These are phyloP conservation scores for Trichoderma asperellum DNA, from an alignment of 2,329 filamentous ascomycete species.

Conservation along the genomic window DNA sequence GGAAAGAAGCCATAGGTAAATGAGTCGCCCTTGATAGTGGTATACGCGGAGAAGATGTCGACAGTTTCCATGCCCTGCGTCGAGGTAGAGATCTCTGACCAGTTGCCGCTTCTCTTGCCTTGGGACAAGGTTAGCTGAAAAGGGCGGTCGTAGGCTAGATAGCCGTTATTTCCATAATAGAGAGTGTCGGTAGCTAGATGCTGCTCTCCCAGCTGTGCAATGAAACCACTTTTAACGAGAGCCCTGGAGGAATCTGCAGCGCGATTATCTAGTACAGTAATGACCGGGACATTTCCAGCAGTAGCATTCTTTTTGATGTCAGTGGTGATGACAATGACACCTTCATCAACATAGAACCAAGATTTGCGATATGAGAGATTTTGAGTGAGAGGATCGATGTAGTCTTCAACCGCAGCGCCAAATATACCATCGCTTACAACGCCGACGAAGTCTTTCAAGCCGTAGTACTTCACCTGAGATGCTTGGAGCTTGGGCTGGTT, in stretches of 20 bases:
- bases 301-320: conserved; percentile 28
- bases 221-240: conserved; percentile 28
- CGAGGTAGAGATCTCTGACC: conserved; percentile 35
- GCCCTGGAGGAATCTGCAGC: conserved; percentile 27
- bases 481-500: conserved; percentile 29
- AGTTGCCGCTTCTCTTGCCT: conserved; percentile 33
- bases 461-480: conserved; percentile 22
- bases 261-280: conserved; percentile 35
- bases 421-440: conserved; percentile 34
- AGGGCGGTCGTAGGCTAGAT: conserved; percentile 31
- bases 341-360: conserved; percentile 34
- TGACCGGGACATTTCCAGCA: conserved; percentile 24
- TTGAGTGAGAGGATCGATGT: conserved; percentile 31
- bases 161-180: conserved; percentile 34
- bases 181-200: conserved; percentile 26
- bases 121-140: conserved; percentile 32
- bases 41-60: conserved; percentile 35
- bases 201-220: neutral
- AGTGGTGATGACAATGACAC: conserved; percentile 31
- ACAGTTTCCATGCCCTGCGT: conserved; percentile 28
- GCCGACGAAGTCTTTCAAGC: conserved; percentile 34
- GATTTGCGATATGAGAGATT: conserved; percentile 34
- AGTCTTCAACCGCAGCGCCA: conserved; percentile 32
- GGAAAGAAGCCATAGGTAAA: conserved; percentile 33
- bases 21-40: conserved; percentile 20